A percentile compares a stretch with the other conserved stretches of the same genome.
These are phyloP conservation scores for Marasmius fiardii DNA, from an alignment of 1,284 basidiomycete species.

Conservation along the genomic window DNA sequence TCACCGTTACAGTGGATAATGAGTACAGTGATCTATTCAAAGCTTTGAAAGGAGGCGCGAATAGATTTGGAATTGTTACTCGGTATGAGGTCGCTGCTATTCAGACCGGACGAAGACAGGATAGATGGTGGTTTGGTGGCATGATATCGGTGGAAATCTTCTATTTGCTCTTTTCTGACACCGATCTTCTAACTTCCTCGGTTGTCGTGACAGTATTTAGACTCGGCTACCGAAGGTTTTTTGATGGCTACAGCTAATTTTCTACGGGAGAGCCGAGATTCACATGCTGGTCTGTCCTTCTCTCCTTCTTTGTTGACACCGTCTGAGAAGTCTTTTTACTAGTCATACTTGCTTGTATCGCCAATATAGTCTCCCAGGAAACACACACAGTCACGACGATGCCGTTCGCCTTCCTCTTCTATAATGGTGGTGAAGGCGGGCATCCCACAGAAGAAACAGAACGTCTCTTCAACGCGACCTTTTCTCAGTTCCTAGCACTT, in stretches of 20 bases:
- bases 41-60: conserved; percentile 38
- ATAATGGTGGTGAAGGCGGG: conserved; percentile 24
- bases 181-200: not conserved
- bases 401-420: conserved; percentile 25
- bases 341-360: conserved; percentile 25
- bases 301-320: not conserved
- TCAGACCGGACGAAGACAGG: conserved; percentile 29
- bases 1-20: conserved; percentile 35
- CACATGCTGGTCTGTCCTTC: conserved; percentile 29
- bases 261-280: conserved; percentile 31
- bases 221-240: conserved; percentile 31
- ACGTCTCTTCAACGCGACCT: conserved; percentile 26
- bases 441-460: conserved; percentile 11
- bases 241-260: conserved; percentile 33
- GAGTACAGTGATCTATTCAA: conserved; percentile 35
- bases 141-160: conserved; percentile 26
- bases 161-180: not conserved
- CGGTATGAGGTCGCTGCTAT: conserved; percentile 33
- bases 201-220: conserved; percentile 7
- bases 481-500: conserved; percentile 35
- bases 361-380: conserved; percentile 13
- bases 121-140: conserved; percentile 35
- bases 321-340: not conserved
- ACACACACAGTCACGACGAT: conserved; percentile 7
- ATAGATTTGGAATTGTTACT: conserved; percentile 39